Evolutionary conservation across 306 rosid genomes (phyloP).

Genomic region (Prunus davidiana): DNA sequence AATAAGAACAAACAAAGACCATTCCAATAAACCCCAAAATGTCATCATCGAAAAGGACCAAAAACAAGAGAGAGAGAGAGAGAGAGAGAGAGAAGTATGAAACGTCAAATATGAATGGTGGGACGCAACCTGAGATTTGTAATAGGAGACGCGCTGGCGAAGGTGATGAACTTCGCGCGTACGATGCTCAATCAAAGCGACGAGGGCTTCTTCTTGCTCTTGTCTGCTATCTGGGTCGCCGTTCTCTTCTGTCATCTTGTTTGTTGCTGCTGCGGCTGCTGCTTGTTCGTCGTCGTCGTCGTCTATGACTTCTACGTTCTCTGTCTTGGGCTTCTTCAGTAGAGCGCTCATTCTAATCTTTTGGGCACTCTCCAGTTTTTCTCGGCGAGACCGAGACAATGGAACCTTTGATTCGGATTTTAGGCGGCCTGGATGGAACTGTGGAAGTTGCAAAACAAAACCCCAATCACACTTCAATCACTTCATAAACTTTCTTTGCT

Average conservation of each 20-base stretch:
- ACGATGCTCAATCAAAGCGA: conserved; percentile 83
- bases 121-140: conserved; percentile 57
- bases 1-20: background rate
- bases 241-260: background rate
- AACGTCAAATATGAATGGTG: background rate
- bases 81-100: background rate
- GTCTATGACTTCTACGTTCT: background rate
- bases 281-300: conserved; percentile 6
- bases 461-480: background rate
- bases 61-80: background rate
- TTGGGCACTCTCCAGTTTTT: background rate
- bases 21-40: background rate
- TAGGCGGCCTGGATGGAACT: background rate
- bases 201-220: conserved; percentile 83
- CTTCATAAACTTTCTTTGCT: background rate
- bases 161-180: conserved; percentile 62
- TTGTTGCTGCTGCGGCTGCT: background rate
- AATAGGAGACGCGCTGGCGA: conserved; percentile 59
- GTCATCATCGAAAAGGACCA: background rate
- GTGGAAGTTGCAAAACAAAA: background rate
- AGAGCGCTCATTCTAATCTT: background rate
- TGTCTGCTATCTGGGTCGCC: conserved; percentile 14
- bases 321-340: background rate
- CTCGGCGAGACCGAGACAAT: background rate
- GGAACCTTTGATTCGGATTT: background rate